A percentile compares a stretch with the other conserved stretches of the same genome.
phyloP scores from a whole-genome alignment of 805 yeast species.

The Kodamaea laetipori region DNA sequence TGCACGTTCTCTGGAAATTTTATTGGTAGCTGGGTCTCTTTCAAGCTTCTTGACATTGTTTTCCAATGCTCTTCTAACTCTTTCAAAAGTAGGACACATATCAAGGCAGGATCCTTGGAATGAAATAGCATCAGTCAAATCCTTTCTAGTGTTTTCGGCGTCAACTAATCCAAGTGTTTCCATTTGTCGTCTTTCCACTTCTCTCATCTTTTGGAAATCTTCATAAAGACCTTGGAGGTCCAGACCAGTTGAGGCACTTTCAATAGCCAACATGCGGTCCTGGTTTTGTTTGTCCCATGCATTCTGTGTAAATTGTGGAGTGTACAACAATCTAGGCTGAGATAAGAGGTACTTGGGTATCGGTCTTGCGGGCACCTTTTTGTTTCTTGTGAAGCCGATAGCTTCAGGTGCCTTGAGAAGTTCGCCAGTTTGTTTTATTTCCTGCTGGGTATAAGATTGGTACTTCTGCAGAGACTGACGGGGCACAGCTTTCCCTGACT shows the following conservation, averaged over 20 bases:
- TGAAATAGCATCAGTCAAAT: conserved; percentile 81
- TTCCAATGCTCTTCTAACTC: conserved; percentile 83
- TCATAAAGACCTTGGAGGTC: conserved; percentile 78
- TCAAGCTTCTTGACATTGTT: conserved; percentile 83
- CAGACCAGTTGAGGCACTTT: conserved; percentile 41
- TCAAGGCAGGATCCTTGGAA: conserved; percentile 88
- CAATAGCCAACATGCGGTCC: conserved; percentile 54
- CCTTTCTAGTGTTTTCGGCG: conserved; percentile 77
- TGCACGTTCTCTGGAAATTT: conserved; percentile 61
- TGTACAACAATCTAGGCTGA: conserved; percentile 38
- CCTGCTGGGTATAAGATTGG: conserved; percentile 24
- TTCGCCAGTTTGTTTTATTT: conserved; percentile 30
- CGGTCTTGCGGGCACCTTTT: conserved; percentile 23
- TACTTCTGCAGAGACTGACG: conserved; percentile 20
- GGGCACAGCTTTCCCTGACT: conserved; percentile 23
- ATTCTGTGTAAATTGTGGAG: conserved; percentile 38
- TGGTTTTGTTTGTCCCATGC: conserved; percentile 83
- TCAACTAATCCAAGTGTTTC: conserved; percentile 82
- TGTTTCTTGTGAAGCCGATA: conserved; percentile 28
- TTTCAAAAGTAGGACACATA: conserved; percentile 94
- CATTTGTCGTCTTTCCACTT: conserved; percentile 74
- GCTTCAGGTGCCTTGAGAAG: conserved; percentile 31
- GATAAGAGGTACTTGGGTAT: conserved; percentile 37
- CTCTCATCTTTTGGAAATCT: conserved; percentile 71
- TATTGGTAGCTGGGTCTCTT: conserved; percentile 55